These are phyloP conservation scores for Amanita brunnescens DNA, from an alignment of 768 basidiomycete species.

Conservation along the genomic window DNA sequence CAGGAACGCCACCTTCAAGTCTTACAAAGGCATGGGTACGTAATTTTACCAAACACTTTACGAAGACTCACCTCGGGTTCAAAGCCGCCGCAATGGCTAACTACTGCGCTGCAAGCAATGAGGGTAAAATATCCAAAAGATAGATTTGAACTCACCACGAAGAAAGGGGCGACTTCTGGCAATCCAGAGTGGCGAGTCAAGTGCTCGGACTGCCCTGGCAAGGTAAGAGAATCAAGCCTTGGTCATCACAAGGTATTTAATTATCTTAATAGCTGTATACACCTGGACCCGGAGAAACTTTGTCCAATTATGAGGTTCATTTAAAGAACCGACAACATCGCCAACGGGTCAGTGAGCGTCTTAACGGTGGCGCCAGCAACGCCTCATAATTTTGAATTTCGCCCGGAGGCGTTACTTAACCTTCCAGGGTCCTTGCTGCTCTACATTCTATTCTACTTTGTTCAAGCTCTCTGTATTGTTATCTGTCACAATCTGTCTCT, in stretches of 20 bases:
- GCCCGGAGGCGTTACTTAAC: slow-evolving; percentile 3
- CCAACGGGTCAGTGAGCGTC: slow-evolving; percentile 58
- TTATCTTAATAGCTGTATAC: slow-evolving; percentile 63
- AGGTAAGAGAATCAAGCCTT: slow-evolving; percentile 38
- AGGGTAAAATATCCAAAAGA: slow-evolving; percentile 73
- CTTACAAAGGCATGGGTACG: slow-evolving; percentile 23
- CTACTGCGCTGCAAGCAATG: slow-evolving; percentile 56
- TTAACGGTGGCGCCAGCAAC: slow-evolving; percentile 2
- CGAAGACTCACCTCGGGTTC: slow-evolving; percentile 7
- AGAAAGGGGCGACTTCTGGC: slow-evolving; percentile 45
- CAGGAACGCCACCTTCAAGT: slow-evolving; percentile 19
- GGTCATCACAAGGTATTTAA: background rate
- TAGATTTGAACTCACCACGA: slow-evolving; percentile 67
- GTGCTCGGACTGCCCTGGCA: slow-evolving; percentile 89
- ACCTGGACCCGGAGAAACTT: slow-evolving; percentile 78
- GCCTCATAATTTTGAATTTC: slow-evolving; percentile 2
- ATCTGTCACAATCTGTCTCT: slow-evolving; percentile 23
- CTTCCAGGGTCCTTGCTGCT: slow-evolving; percentile 5
- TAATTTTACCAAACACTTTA: background rate
- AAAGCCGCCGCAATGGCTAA: slow-evolving; percentile 64
- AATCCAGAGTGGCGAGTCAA: slow-evolving; percentile 84
- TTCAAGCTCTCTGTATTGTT: slow-evolving; percentile 27
- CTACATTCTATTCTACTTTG: slow-evolving; percentile 11
- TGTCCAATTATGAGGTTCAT: slow-evolving; percentile 90
- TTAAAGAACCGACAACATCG: slow-evolving; percentile 80